Percentiles rank a stretch among this genome's conserved stretches.
Evolutionary conservation across 768 basidiomycete species (phyloP).

Genomic region (Tubosaeta brunneosetosa): DNA sequence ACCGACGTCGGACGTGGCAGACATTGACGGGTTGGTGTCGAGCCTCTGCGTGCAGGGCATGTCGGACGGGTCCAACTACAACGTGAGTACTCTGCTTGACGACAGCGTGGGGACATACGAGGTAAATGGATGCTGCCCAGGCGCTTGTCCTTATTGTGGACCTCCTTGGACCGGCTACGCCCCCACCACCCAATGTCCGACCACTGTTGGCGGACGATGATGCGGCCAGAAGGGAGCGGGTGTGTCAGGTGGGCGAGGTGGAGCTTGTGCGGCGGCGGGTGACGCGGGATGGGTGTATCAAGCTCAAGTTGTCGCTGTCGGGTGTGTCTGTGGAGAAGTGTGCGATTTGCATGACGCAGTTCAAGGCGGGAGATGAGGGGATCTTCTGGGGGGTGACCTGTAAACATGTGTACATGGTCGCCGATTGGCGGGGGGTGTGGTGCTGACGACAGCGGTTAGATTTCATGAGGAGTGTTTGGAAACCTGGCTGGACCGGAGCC

Average conservation of each 20-base stretch:
- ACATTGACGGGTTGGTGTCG: constrained; percentile 60
- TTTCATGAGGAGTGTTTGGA: constrained; percentile 63
- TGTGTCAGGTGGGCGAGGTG: constrained; percentile 40
- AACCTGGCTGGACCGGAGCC: constrained; percentile 56
- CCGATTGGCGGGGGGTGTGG: neutral
- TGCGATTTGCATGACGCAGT: constrained; percentile 69
- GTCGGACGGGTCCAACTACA: constrained; percentile 53
- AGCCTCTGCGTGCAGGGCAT: constrained; percentile 42
- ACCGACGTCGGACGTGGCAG: constrained; percentile 40
- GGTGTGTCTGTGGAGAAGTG: constrained; percentile 66
- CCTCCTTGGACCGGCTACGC: constrained; percentile 52
- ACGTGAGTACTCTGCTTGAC: constrained; percentile 46
- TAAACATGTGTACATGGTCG: constrained; percentile 43
- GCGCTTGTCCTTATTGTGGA: constrained; percentile 57
- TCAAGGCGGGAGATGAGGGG: constrained; percentile 53
- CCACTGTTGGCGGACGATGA: constrained; percentile 6
- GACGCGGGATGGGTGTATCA: constrained; percentile 61
- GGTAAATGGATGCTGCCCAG: constrained; percentile 34
- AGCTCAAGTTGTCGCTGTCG: constrained; percentile 62
- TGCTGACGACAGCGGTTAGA: constrained; percentile 17
- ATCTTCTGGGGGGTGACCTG: constrained; percentile 55
- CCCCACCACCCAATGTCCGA: constrained; percentile 7
- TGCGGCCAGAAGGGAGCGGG: neutral
- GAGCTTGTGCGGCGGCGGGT: constrained; percentile 56
- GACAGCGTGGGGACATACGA: constrained; percentile 18